These are phyloP conservation scores for Backusella australiensis DNA, from an alignment of 192 early-diverging fungal genomes.

Conservation along the genomic window DNA sequence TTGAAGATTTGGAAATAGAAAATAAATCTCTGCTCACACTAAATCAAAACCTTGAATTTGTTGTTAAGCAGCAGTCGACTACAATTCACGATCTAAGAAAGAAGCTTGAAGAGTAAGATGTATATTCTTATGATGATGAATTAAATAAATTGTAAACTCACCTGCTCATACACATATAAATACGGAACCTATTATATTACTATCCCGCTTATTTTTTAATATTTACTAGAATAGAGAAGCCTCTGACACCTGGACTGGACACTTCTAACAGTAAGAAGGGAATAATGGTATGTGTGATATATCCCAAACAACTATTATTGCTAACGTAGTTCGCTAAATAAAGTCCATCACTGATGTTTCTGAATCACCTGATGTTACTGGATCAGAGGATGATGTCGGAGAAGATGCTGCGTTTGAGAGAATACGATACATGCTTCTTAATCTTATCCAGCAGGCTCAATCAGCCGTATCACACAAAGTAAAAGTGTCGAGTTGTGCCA, in stretches of 20 bases:
- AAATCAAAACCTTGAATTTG: constrained; percentile 16
- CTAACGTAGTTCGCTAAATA: background rate
- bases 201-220: background rate
- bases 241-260: background rate
- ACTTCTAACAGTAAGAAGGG: constrained; percentile 6
- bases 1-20: constrained; percentile 28
- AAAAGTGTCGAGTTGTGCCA: background rate
- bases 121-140: background rate
- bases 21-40: constrained; percentile 18
- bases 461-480: constrained; percentile 13
- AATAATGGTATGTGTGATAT: constrained; percentile 5
- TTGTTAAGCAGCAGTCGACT: constrained; percentile 14
- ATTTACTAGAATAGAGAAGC: background rate
- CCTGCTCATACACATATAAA: background rate
- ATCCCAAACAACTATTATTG: background rate
- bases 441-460: constrained; percentile 25
- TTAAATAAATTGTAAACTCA: constrained; percentile 5
- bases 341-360: constrained; percentile 10
- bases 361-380: constrained; percentile 7
- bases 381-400: constrained; percentile 15
- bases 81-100: constrained; percentile 17
- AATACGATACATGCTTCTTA: constrained; percentile 12
- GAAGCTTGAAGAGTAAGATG: constrained; percentile 10
- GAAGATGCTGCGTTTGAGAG: constrained; percentile 21
- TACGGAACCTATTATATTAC: background rate